Evolutionary conservation across 2,329 filamentous ascomycete species (phyloP).

Genomic region (Amauroascus niger): DNA sequence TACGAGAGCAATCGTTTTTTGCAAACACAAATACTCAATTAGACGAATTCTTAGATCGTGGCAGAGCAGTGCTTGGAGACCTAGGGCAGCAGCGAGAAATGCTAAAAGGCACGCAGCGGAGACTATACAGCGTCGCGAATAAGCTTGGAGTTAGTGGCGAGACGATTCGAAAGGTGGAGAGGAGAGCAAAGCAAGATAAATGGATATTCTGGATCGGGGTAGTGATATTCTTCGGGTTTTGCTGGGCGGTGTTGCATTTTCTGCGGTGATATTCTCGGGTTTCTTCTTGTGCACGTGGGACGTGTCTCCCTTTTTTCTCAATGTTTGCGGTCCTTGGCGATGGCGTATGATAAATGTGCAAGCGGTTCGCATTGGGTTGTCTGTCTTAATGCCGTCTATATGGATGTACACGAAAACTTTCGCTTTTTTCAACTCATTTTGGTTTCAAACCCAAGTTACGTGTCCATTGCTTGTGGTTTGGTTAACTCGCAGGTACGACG

Average conservation of each 20-base stretch:
- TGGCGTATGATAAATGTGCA: not conserved
- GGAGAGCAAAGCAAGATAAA: constrained; percentile 86
- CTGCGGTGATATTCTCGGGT: constrained; percentile 48
- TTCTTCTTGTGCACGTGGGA: not conserved
- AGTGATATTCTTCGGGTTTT: constrained; percentile 78
- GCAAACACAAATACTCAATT: constrained; percentile 69
- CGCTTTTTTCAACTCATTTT: not conserved
- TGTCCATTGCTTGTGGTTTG: no score
- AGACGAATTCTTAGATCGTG: constrained; percentile 87
- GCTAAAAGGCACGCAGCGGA: constrained; percentile 85
- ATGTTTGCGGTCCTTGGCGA: not conserved
- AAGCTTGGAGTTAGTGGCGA: constrained; percentile 89
- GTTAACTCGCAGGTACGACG: no score
- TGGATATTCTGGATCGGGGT: constrained; percentile 94
- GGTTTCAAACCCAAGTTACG: not conserved
- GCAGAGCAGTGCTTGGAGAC: constrained; percentile 81
- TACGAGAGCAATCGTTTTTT: constrained; percentile 86
- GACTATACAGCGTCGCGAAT: constrained; percentile 84
- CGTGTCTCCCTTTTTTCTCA: not conserved
- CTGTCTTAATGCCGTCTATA: not conserved
- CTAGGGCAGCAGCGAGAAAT: constrained; percentile 84
- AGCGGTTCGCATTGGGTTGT: not conserved
- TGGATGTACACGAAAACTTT: no score
- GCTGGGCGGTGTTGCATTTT: constrained; percentile 81
- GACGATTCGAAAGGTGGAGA: constrained; percentile 93